Conservation (phyloP, 2,329 filamentous ascomycete genomes). For the Alternaria panax region DNA sequence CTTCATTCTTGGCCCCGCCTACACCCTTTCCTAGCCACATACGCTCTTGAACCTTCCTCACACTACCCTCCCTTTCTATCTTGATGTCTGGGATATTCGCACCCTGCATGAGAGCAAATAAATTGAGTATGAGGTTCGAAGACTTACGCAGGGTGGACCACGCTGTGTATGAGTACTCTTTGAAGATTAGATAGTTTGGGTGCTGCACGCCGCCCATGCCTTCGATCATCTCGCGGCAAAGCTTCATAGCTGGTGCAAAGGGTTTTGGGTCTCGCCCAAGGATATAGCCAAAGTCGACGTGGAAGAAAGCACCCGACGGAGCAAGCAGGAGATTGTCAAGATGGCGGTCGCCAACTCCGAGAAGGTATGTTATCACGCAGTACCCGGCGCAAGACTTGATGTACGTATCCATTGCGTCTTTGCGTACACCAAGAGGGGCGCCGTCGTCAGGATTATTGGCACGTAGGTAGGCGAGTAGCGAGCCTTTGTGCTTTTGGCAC, state of each 20-base stretch:
- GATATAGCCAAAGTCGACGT: slow-evolving; percentile 98
- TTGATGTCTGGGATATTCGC: slow-evolving; percentile 96
- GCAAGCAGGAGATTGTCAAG: slow-evolving; percentile 92
- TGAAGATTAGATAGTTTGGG: slow-evolving; percentile 85
- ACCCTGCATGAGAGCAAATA: slow-evolving; percentile 97
- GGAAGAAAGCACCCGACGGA: slow-evolving; percentile 94
- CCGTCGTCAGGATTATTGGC: slow-evolving; percentile 87
- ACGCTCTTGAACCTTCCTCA: slow-evolving; percentile 91
- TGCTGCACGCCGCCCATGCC: slow-evolving; percentile 90
- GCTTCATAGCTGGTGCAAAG: slow-evolving; percentile 95
- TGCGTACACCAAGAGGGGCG: slow-evolving; percentile 83
- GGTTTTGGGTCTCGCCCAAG: slow-evolving; percentile 96
- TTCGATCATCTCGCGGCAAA: slow-evolving; percentile 97
- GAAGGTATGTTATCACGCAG: slow-evolving; percentile 97
- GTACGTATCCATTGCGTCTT: slow-evolving; percentile 93
- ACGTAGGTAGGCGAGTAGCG: slow-evolving; percentile 80
- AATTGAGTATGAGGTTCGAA: slow-evolving; percentile 87
- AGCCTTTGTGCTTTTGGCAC: slow-evolving; percentile 80
- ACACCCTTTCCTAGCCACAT: slow-evolving; percentile 77
- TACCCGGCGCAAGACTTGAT: slow-evolving; percentile 96
- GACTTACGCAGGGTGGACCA: slow-evolving; percentile 91
- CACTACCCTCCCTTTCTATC: slow-evolving; percentile 90
- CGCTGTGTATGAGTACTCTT: slow-evolving; percentile 94
- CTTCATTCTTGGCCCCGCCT: slow-evolving; percentile 68
- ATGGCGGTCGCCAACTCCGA: slow-evolving; percentile 95